These are phyloP conservation scores for Chaetoceros muelleri DNA, from an alignment of 108 stramenopile genomes.

Conservation along the genomic window DNA sequence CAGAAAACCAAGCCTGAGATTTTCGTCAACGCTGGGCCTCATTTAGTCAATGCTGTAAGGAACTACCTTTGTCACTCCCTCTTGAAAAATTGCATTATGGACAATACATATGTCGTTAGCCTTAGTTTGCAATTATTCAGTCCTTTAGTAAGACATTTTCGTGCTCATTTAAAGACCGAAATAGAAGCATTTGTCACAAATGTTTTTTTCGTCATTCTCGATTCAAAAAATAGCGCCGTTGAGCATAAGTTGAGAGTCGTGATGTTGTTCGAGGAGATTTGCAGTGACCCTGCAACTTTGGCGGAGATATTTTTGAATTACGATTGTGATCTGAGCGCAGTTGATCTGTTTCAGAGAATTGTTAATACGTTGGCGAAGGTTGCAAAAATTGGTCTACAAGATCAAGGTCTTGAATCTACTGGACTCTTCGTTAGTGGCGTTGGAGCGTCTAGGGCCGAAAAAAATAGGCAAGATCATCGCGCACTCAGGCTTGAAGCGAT, in stretches of 20 bases:
- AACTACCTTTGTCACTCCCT: conserved; percentile 88
- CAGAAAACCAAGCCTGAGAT: conserved; percentile 53
- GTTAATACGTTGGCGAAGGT: conserved; percentile 85
- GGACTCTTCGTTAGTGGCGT: conserved; percentile 20
- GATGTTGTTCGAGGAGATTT: conserved; percentile 84
- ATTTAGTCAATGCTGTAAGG: conserved; percentile 85
- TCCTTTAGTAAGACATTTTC: conserved; percentile 81
- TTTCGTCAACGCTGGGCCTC: conserved; percentile 46
- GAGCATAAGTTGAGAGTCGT: conserved; percentile 93
- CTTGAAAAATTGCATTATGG: conserved; percentile 90
- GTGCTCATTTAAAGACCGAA: conserved; percentile 81
- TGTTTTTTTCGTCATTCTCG: conserved; percentile 95
- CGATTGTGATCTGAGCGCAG: conserved; percentile 93
- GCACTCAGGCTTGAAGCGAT: conserved; percentile 69
- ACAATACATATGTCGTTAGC: conserved; percentile 75
- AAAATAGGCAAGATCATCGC: conserved; percentile 47
- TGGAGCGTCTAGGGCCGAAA: conserved; percentile 56
- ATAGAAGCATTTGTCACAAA: conserved; percentile 98
- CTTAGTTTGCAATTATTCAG: conserved; percentile 91
- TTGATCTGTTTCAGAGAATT: conserved; percentile 90
- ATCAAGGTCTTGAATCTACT: conserved; percentile 6
- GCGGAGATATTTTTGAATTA: conserved; percentile 98
- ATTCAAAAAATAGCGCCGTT: conserved; percentile 82
- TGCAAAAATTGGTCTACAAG: conserved; percentile 51
- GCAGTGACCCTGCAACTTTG: conserved; percentile 73